Percentiles rank a stretch among this genome's conserved stretches.
Conservation (phyloP, 208 protist genomes). For the Naegleria gruberi region DNA sequence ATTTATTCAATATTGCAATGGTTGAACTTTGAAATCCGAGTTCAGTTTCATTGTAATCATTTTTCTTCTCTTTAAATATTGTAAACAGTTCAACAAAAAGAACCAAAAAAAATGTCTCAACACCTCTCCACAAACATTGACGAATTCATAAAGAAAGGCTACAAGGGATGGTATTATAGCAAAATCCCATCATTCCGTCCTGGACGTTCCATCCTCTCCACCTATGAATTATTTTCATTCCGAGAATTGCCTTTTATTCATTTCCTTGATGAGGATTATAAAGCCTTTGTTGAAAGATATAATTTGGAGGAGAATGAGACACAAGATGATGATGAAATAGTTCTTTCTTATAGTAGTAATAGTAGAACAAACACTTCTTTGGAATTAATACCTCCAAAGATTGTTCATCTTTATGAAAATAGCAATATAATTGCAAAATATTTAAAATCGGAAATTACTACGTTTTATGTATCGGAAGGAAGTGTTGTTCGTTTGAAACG, state of each 20-base stretch:
- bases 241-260: background rate
- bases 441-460: background rate
- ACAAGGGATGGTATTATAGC: background rate
- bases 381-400: background rate
- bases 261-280: background rate
- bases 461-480: no score
- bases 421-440: background rate
- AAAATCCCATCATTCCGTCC: background rate
- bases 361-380: no score
- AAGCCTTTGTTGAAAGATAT: background rate
- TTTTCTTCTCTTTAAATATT: no score
- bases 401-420: background rate
- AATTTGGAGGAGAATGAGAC: background rate
- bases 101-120: no score
- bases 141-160: no score
- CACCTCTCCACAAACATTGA: no score
- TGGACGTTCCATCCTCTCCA: background rate
- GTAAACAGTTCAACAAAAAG: no score
- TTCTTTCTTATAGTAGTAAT: no score
- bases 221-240: background rate
- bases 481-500: background rate
- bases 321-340: no score
- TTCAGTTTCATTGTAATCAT: no score
- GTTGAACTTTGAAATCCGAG: no score
- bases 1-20: no score